Evolutionary conservation across 1,284 basidiomycete genomes (phyloP), one percentile per base, ranked within the genome.

Genomic region (Pholiota adiposa): DNA sequence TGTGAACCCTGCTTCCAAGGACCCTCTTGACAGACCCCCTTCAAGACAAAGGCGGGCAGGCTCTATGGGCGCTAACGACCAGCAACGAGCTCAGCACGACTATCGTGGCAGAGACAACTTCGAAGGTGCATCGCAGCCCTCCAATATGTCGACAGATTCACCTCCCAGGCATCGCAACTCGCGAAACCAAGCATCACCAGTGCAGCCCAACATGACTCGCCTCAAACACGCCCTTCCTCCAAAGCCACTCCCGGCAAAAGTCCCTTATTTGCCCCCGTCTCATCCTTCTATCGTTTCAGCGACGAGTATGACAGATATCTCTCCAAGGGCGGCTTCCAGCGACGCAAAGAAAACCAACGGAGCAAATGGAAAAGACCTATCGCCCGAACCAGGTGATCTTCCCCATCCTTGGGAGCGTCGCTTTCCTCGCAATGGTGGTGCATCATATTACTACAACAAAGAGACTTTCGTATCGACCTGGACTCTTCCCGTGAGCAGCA

Each of bases 201-300:
- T 69, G 46, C 73, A 76, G 55, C 74, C 65, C 53, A 58, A 58
- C 57, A 55, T 65, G 25, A 56, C 65, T 34, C 71, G 78, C 51
- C 69, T 80, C 33, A 85, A 81, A 9, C 90, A 91, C 68, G 88
- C 87, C 18, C 79, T 92, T 16, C 89, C 89, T 21, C 84, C 90
- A 2, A 92, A 92, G 72, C 90, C 89, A 34, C 77, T 84, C 46
- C 77, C 81, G 38, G 76, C 81, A 52, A 79, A 71, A 59, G 78
- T 84, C 25, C 80, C 84, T 51, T 84, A 81, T 68, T 71, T 84
- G 48, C 81, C 82, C 58, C 80, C 84, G 52, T 80, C 84, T 68
- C 82, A 84, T 67, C 78, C 80, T 55, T 81, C 80, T 63, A 77
- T 83, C 65, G 82, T 83, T 67, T 81, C 81, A 71, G 84, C 83